Evolutionary conservation across 2,329 filamentous ascomycete genomes (phyloP).

Genomic region (Aureobasidium sp.): DNA sequence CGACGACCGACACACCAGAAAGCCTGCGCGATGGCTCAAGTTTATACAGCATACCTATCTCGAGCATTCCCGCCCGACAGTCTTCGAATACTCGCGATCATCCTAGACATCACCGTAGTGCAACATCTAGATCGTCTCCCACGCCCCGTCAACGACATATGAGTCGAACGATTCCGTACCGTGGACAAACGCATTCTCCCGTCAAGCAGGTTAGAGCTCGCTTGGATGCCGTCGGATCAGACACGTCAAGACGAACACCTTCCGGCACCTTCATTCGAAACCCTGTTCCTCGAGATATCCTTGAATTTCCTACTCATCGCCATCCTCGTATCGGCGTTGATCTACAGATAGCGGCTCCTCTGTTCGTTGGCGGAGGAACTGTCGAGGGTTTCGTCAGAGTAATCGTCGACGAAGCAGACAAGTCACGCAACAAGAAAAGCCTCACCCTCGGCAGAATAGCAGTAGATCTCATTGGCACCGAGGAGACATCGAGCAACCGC

Average conservation of each 20-base stretch:
- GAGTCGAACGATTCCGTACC: constrained; percentile 32
- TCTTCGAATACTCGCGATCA: constrained; percentile 31
- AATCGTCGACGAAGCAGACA: constrained; percentile 40
- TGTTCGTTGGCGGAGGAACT: constrained; percentile 49
- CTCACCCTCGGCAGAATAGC: constrained; percentile 43
- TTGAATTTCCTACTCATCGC: constrained; percentile 41
- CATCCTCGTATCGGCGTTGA: constrained; percentile 43
- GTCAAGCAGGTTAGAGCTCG: constrained; percentile 36
- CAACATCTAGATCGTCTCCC: constrained; percentile 3
- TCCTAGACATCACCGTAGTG: neutral
- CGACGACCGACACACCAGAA: constrained; percentile 20
- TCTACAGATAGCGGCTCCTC: constrained; percentile 41
- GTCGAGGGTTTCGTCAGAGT: constrained; percentile 45
- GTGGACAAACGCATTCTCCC: constrained; percentile 41
- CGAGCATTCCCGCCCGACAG: constrained; percentile 38
- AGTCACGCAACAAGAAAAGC: constrained; percentile 34
- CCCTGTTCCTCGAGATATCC: constrained; percentile 38
- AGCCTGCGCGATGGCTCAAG: constrained; percentile 31
- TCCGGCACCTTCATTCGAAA: constrained; percentile 43
- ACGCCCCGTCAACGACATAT: constrained; percentile 15
- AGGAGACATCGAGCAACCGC: constrained; percentile 41
- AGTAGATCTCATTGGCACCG: constrained; percentile 44
- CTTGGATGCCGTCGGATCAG: constrained; percentile 36
- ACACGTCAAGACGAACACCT: constrained; percentile 35
- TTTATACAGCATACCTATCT: constrained; percentile 38